Evolutionary conservation across 306 rosid genomes (phyloP), one percentile per base, ranked within the genome.

Genomic region (Rosa rugosa): DNA sequence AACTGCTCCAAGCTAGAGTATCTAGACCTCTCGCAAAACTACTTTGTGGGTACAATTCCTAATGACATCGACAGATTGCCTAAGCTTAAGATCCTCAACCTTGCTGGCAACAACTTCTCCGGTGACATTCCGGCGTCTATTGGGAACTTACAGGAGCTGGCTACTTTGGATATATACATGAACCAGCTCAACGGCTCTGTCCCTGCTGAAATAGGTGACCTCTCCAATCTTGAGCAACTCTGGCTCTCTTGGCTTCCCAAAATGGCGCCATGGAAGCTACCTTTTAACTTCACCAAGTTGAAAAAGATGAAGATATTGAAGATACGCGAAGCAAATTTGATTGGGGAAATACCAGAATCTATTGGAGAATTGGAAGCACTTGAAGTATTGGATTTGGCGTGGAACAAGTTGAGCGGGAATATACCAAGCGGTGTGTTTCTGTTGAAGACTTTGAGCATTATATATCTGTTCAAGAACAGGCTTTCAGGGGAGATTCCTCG

Each of bases 401-500:
- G 0, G 0, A 93, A 90, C 70, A 17, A 9, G 11, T 73, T 91
- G 71, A 82, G 27, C 50, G 97, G 97, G 50, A 73, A 78, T 25
- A 84, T 93, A 57, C 93, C 98, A 0, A 76, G 75, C 2, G 68
- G 83, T 47, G 75, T 91, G 87, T 87, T 91, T 75, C 20, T 45
- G 70, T 74, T 83, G 65, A 84, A 81, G 88, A 88, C 84, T 80
- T 77, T 93, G 8, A 84, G 81, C 12, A 5, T 9, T 41, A 20
- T 93, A n/a, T 77, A 56, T 11, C 90, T 93, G 40, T 82, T 0
- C 14, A 59, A 1, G 0, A 93, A 93, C 81, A 42, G 1, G 1
- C 85, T 91, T 22, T 86, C 89, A 2, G 97, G 95, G 23, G 80
- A 45, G 75, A 68, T 93, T 69, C 93, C 98, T 6, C 72, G n/a